These are phyloP conservation scores for Monosporascus sp. DNA, from an alignment of 2,329 filamentous ascomycete genomes.

Conservation along the genomic window DNA sequence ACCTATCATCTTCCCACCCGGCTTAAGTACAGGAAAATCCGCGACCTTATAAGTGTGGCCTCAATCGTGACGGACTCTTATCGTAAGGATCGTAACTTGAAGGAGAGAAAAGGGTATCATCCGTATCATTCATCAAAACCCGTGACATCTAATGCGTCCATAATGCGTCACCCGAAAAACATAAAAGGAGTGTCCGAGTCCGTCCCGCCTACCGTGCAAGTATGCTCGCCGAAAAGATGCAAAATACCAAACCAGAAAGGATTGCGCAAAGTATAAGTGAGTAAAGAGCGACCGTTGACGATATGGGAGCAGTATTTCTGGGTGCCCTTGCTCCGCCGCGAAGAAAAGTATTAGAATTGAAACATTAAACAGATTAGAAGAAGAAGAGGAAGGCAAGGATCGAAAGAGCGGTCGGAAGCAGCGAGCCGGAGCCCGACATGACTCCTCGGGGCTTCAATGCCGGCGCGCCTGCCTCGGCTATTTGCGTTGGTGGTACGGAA, in stretches of 20 bases:
- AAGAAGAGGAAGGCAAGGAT: constrained; percentile 18
- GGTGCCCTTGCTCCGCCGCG: no score
- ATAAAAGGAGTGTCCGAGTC: not conserved
- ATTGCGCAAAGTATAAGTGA: not conserved
- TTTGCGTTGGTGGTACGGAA: constrained; percentile 4
- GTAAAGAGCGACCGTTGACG: not conserved
- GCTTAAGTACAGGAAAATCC: not conserved
- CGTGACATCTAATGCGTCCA: not conserved
- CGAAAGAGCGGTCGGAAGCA: constrained; percentile 18
- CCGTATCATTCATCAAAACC: not conserved
- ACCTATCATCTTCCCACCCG: no score
- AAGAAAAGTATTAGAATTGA: constrained; percentile 1
- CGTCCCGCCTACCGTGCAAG: not conserved
- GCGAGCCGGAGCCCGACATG: constrained; percentile 3
- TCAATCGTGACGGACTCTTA: not conserved
- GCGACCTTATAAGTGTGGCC: not conserved
- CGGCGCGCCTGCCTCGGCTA: constrained; percentile 13
- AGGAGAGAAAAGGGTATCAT: not conserved
- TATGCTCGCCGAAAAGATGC: not conserved
- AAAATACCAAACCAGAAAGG: not conserved
- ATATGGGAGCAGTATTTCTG: no score
- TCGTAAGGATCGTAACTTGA: not conserved
- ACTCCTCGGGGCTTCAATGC: constrained; percentile 4
- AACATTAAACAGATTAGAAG: constrained; percentile 16
- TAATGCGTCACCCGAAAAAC: not conserved